Base-by-base conservation (phyloP, 192 early-diverging fungal genomes). In the Cladochytrium replicatum region DNA sequence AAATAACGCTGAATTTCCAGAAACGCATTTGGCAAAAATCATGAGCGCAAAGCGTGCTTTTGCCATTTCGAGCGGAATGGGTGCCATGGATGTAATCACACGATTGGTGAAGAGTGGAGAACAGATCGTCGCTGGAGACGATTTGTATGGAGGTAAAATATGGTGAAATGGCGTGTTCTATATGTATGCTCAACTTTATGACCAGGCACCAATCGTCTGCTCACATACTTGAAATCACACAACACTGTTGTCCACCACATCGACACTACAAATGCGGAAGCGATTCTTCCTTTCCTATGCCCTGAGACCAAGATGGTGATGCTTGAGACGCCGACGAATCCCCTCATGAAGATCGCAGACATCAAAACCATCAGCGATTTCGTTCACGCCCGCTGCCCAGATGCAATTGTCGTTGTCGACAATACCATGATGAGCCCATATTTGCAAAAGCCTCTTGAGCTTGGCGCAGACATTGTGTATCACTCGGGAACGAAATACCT, bases 401-500 rank as follows among this genome's bases (percentile, higher is more conserved):
- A 76, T 30, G 87, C 87, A 24, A 32, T 61, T 17, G 59, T 91
- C 25, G 84, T 98, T 1, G 95, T 98, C 8, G 95, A 98, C 50
- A 98, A 98, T 61, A 98, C 95, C 38, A 96, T 98, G 92, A 93
- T 96, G 91, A 84, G 80, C n/a, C 95, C 95, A 32, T 88, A 90
- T 47, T 67, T 93, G 26, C 89, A 92, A 61, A 81, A 80, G 49
- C 85, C 91, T 0, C 67, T 98, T 39, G 83, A 86, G 41, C 68
- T 91, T 30, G 95, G 92, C 1, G 92, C 89, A 0, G 91, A 96
- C 64, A 88, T 98, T 42, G 85, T 83, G 15, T 91, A 91, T 50
- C 91, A 98, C 43, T 96, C 92, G 27, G 95, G 90, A 17, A 98
- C 95, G 44, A 98, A 98, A 68, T 98, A 91, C 68, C 77, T 98